phyloP scores from a whole-genome alignment of 306 rosid species.

The Glycyrrhiza uralensis region DNA sequence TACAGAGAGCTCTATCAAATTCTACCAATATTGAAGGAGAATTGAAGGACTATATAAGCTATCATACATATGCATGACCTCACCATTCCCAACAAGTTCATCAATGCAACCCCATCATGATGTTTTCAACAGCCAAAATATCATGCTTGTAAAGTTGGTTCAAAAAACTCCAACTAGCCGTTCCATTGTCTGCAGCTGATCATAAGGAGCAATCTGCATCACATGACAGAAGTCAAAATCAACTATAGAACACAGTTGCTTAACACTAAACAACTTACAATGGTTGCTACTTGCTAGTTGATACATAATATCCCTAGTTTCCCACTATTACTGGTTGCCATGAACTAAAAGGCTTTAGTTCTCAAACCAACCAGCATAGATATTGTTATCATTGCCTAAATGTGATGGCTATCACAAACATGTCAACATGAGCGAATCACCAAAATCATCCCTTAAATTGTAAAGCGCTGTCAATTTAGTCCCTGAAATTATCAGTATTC shows the following conservation, averaged over 20 bases:
- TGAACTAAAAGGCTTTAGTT: not conserved
- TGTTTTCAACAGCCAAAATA: constrained; percentile 15
- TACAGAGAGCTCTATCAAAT: constrained; percentile 20
- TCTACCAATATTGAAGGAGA: constrained; percentile 12
- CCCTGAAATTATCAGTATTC: too few species aligned
- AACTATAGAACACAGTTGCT: not conserved
- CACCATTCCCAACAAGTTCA: not conserved
- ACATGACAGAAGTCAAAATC: constrained; percentile 5
- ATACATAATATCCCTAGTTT: not conserved
- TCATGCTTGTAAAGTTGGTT: constrained; percentile 47
- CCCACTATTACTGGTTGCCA: not conserved
- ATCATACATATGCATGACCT: not conserved
- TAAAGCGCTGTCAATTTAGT: too few species aligned
- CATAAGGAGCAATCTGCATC: constrained; percentile 91
- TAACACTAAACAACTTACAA: not conserved
- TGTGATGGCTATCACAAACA: not conserved
- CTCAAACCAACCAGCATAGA: not conserved
- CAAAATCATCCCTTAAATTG: too few species aligned
- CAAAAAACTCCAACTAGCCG: constrained; percentile 62
- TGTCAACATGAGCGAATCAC: too few species aligned
- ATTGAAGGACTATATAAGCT: constrained; percentile 15
- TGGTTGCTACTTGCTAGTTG: not conserved
- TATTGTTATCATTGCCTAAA: not conserved
- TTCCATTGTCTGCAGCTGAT: constrained; percentile 87
- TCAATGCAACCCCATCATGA: constrained; percentile 21